Percentiles rank a stretch among this genome's conserved stretches.
Conservation (phyloP, 768 basidiomycete genomes). For the Paxillus involutus region DNA sequence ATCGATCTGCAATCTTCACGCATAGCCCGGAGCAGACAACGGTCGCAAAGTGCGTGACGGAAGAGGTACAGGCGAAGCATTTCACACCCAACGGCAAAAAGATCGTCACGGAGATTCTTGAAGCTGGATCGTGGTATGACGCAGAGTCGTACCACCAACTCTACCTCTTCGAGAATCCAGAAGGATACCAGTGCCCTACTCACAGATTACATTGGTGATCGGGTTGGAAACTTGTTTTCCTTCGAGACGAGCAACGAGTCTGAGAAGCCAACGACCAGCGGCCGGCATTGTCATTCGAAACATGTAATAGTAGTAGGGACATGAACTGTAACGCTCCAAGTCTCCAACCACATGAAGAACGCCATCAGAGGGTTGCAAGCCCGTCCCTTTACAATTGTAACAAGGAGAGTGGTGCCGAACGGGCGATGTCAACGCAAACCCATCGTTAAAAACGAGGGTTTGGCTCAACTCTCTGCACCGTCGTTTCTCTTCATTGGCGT, state of each 20-base stretch:
- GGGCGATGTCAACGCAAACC: conserved; percentile 61
- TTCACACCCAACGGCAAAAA: conserved; percentile 69
- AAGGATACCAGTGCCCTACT: conserved; percentile 90
- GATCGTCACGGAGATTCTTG: conserved; percentile 76
- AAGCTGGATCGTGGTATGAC: conserved; percentile 76
- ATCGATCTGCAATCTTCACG: conserved; percentile 91
- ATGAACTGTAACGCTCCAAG: neutral
- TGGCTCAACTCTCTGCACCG: conserved; percentile 61
- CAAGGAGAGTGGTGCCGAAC: conserved; percentile 63
- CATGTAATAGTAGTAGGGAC: neutral
- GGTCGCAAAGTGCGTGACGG: conserved; percentile 74
- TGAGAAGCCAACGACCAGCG: neutral
- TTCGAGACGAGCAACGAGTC: no score
- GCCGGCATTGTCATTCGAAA: neutral
- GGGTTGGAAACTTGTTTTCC: neutral
- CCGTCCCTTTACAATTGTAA: conserved; percentile 59
- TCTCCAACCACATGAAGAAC: conserved; percentile 26
- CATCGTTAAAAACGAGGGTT: conserved; percentile 35
- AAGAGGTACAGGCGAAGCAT: conserved; percentile 81
- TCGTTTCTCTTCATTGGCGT: conserved; percentile 51
- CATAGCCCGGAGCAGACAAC: conserved; percentile 68
- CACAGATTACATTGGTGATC: conserved; percentile 80
- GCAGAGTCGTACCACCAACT: conserved; percentile 85
- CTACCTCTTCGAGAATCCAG: conserved; percentile 77
- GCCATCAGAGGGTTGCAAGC: conserved; percentile 53